These are phyloP conservation scores for Botrytis hyacinthi DNA, from an alignment of 2,329 filamentous ascomycete species.

Conservation along the genomic window DNA sequence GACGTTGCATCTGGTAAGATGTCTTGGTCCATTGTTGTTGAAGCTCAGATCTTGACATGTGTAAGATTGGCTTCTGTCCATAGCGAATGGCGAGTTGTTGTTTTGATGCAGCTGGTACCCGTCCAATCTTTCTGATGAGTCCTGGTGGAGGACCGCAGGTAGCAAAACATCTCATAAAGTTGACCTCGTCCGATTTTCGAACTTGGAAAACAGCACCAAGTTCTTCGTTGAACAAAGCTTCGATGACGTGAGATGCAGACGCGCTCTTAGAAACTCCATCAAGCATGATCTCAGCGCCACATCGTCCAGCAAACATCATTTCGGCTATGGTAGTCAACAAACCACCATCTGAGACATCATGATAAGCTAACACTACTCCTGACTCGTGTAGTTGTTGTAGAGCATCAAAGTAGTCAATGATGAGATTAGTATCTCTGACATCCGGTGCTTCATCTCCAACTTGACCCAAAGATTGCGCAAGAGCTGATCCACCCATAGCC, in stretches of 20 bases:
- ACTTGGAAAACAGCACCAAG: slow-evolving; percentile 96
- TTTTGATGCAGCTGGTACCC: slow-evolving; percentile 65
- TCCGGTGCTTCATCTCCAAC: slow-evolving; percentile 84
- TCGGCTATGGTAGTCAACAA: slow-evolving; percentile 86
- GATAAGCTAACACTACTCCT: slow-evolving; percentile 82
- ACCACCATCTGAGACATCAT: slow-evolving; percentile 91
- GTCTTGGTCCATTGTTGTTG: slow-evolving; percentile 88
- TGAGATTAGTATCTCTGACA: slow-evolving; percentile 74
- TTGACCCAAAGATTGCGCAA: slow-evolving; percentile 86
- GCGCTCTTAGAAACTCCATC: slow-evolving; percentile 67
- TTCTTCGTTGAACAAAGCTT: slow-evolving; percentile 92
- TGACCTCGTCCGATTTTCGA: slow-evolving; percentile 75
- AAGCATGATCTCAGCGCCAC: slow-evolving; percentile 80
- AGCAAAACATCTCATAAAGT: slow-evolving; percentile 87
- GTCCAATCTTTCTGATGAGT: slow-evolving; percentile 80
- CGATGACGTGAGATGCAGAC: slow-evolving; percentile 60
- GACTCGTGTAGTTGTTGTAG: slow-evolving; percentile 64
- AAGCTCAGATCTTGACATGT: slow-evolving; percentile 67
- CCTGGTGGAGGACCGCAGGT: slow-evolving; percentile 82
- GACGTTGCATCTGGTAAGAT: slow-evolving; percentile 85
- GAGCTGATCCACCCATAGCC: slow-evolving; percentile 83
- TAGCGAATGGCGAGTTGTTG: slow-evolving; percentile 77
- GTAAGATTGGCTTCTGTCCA: slow-evolving; percentile 65
- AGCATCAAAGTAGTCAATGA: slow-evolving; percentile 91
- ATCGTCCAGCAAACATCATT: slow-evolving; percentile 97